Percentiles rank a stretch among this genome's conserved stretches.
Evolutionary conservation across 2,329 filamentous ascomycete species (phyloP).

Genomic region (Capronia epimyces): DNA sequence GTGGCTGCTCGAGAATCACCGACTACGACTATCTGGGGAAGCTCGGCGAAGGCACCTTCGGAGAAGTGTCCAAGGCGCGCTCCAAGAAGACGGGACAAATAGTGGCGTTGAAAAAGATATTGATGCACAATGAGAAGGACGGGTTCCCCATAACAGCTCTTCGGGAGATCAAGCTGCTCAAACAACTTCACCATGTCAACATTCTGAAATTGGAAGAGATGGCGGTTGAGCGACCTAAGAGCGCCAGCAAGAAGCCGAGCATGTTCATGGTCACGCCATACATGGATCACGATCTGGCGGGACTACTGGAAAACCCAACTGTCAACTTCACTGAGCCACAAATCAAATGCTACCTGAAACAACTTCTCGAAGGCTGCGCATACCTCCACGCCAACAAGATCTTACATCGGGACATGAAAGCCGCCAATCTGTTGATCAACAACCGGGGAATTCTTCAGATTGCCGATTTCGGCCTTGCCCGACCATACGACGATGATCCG

Average conservation of each 20-base stretch:
- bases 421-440: slow-evolving; percentile 92
- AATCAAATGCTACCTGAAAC: slow-evolving; percentile 96
- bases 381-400: slow-evolving; percentile 90
- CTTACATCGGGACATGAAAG: slow-evolving; percentile 97
- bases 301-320: slow-evolving; percentile 87
- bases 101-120: slow-evolving; percentile 93
- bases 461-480: slow-evolving; percentile 90
- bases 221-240: slow-evolving; percentile 75
- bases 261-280: slow-evolving; percentile 99
- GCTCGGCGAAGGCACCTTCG: slow-evolving; percentile 92
- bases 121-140: slow-evolving; percentile 99
- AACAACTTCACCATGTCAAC: slow-evolving; percentile 87
- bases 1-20: slow-evolving; percentile 64
- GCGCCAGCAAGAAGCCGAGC: slow-evolving; percentile 72
- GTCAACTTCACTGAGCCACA: slow-evolving; percentile 82
- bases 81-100: slow-evolving; percentile 67
- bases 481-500: slow-evolving; percentile 81
- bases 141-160: slow-evolving; percentile 98
- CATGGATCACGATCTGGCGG: slow-evolving; percentile 98
- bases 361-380: slow-evolving; percentile 79
- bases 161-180: slow-evolving; percentile 94
- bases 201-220: slow-evolving; percentile 86
- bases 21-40: slow-evolving; percentile 37
- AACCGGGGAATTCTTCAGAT: slow-evolving; percentile 92
- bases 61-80: slow-evolving; percentile 84